Evolutionary conservation across 2,329 filamentous ascomycete species (phyloP).

Genomic region (Emergomyces pasteurianus): DNA sequence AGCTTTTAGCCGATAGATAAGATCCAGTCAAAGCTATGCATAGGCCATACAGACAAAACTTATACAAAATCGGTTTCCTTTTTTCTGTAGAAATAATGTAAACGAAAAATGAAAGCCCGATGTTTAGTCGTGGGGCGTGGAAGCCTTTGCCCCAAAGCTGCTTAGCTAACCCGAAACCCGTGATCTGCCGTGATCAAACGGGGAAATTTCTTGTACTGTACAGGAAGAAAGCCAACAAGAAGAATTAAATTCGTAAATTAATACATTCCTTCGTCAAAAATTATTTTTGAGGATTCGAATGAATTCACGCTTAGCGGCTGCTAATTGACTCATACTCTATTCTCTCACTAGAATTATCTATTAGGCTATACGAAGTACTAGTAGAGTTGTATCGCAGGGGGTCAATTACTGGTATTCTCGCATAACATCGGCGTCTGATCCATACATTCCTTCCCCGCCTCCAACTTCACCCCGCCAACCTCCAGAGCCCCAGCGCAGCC

Average conservation of each 20-base stretch:
- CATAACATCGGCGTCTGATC: neutral
- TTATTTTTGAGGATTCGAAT: neutral
- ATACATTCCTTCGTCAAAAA: neutral
- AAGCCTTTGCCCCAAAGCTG: neutral
- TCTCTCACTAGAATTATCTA: neutral
- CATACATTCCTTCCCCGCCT: neutral
- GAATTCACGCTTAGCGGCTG: slow-evolving; percentile 4
- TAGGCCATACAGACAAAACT: neutral
- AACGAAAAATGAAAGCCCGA: neutral
- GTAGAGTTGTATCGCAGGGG: no score
- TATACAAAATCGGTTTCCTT: neutral
- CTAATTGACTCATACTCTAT: slow-evolving; percentile 3
- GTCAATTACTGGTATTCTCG: neutral
- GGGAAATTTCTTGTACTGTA: no score
- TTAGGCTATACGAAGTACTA: no score
- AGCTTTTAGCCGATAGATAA: neutral
- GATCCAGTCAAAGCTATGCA: neutral
- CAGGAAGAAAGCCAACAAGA: no score
- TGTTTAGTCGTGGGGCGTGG: neutral
- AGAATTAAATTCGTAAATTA: neutral
- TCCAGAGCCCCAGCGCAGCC: neutral
- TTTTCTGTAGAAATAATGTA: neutral
- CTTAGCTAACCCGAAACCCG: neutral
- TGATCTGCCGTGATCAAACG: no score
- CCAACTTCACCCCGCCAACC: slow-evolving; percentile 1